phyloP scores from a whole-genome alignment of 768 basidiomycete genomes.

The Filobasidium floriforme region DNA sequence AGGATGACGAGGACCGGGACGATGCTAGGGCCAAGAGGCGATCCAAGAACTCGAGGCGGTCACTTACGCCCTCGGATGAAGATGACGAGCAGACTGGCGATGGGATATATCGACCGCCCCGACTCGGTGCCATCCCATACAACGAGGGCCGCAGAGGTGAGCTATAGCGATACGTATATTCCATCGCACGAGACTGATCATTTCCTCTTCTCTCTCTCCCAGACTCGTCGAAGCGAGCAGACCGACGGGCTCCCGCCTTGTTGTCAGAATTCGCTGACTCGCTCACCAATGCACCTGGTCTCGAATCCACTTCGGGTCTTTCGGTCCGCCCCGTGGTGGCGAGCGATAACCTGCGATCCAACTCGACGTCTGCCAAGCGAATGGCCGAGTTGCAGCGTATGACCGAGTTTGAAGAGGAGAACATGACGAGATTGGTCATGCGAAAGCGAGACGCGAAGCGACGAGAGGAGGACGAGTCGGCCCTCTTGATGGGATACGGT shows the following conservation, averaged over 20 bases:
- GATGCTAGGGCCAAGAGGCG: neutral
- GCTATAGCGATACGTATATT: conserved; percentile 20
- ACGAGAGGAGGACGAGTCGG: conserved; percentile 71
- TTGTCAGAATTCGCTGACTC: conserved; percentile 43
- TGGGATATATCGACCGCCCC: conserved; percentile 58
- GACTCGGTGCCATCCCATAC: conserved; percentile 83
- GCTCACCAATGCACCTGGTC: conserved; percentile 39
- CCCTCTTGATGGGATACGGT: conserved; percentile 68
- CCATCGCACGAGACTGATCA: neutral
- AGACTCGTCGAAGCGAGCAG: conserved; percentile 45
- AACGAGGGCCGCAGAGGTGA: conserved; percentile 52
- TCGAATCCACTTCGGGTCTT: conserved; percentile 45
- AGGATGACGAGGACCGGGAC: conserved; percentile 38
- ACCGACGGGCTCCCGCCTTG: conserved; percentile 48
- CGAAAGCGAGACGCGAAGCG: conserved; percentile 74
- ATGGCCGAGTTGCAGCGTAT: conserved; percentile 72
- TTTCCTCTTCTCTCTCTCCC: neutral
- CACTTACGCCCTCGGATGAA: conserved; percentile 15
- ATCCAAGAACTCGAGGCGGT: conserved; percentile 10
- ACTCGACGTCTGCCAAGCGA: conserved; percentile 56
- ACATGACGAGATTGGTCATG: conserved; percentile 82
- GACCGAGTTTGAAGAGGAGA: conserved; percentile 86
- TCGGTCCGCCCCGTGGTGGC: conserved; percentile 40
- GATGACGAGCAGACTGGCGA: conserved; percentile 24
- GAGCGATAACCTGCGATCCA: conserved; percentile 33